Percentiles rank a stretch among this genome's conserved stretches.
phyloP scores from a whole-genome alignment of 352 stramenopile species.

The Globisporangium takayamanum region DNA sequence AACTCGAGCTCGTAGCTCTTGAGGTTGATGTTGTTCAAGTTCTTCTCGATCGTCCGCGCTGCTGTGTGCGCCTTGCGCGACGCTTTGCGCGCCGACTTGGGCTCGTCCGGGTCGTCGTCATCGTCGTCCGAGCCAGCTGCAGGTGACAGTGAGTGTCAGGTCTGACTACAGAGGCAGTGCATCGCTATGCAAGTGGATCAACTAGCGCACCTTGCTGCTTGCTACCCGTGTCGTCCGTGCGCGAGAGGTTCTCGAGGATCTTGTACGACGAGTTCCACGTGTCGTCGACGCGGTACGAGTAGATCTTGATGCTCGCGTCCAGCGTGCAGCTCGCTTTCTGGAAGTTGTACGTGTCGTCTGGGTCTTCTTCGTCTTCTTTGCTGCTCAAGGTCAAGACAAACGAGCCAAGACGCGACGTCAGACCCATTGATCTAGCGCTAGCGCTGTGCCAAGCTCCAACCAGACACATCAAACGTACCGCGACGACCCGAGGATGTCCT shows the following conservation, averaged over 20 bases:
- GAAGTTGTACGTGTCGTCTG: slow-evolving; percentile 90
- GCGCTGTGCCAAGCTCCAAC: background rate
- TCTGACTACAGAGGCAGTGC: background rate
- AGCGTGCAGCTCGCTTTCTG: slow-evolving; percentile 96
- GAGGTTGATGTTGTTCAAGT: slow-evolving; percentile 83
- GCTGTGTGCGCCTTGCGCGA: slow-evolving; percentile 30
- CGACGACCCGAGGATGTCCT: slow-evolving; percentile 85
- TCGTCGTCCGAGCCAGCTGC: slow-evolving; percentile 20
- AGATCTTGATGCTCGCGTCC: slow-evolving; percentile 99
- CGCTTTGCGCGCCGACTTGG: slow-evolving; percentile 30
- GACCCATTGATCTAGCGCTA: too few relatives aligned
- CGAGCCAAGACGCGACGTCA: background rate
- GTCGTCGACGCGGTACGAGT: slow-evolving; percentile 98
- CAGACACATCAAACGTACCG: slow-evolving; percentile 25
- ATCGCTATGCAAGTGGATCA: background rate
- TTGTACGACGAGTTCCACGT: slow-evolving; percentile 96
- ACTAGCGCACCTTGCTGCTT: slow-evolving; percentile 26
- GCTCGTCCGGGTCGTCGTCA: slow-evolving; percentile 22
- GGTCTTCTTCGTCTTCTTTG: slow-evolving; percentile 26
- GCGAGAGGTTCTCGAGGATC: slow-evolving; percentile 96
- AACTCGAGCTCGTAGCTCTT: slow-evolving; percentile 86
- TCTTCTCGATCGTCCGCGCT: slow-evolving; percentile 80
- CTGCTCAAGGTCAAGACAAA: background rate
- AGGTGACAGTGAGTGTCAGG: background rate
- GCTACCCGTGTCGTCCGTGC: slow-evolving; percentile 43